Evolutionary conservation across 148 eudicot species (phyloP), one percentile per base, ranked within the genome.

Genomic region (Selenicereus undatus): DNA sequence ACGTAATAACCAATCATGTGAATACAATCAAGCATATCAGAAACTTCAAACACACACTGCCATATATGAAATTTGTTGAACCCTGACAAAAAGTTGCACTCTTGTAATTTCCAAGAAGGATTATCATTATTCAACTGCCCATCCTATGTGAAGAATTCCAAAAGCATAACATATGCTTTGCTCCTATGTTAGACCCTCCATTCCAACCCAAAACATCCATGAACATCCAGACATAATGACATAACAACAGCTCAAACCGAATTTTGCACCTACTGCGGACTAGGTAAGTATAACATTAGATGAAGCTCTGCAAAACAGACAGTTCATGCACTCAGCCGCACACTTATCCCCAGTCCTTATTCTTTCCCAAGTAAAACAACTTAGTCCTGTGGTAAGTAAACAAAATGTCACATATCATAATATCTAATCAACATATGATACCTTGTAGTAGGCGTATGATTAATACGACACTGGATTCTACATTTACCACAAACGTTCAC

Each of bases 341-440:
- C 64, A 64, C 11, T 65, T 48, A 73, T 66, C 70, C 18, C 21
- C 17, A 66, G 18, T 75, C 43, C 58, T 36, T 62, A 75, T 81
- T 66, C 69, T 24, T 32, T 18, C 30, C 26, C 60, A 68, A 81
- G 79, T 22, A 68, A 27, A 20, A 18, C 30, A 39, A 70, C 35
- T 64, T 30, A 52, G 24, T 48, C 16, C 79, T 26, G 8, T 5
- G 39, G 68, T 0, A 60, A 72, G 73, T 45, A 70, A 81, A 45
- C 79, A 75, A 21, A 64, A 42, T 52, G 74, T 64, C 24, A 64
- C 48, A 72, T 27, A 58, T 30, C 17, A 8, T 20, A 64, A 39
- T 45, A 11, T 73, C 51, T 74, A 1, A 29, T 50, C 78, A 48
- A 50, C 39, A 51, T 50, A 51, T 35, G 24, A 79, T 21, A 42